Evolutionary conservation across 2,329 filamentous ascomycete species (phyloP), one percentile per base, ranked within the genome.

Genomic region (Elsinoe australis): DNA sequence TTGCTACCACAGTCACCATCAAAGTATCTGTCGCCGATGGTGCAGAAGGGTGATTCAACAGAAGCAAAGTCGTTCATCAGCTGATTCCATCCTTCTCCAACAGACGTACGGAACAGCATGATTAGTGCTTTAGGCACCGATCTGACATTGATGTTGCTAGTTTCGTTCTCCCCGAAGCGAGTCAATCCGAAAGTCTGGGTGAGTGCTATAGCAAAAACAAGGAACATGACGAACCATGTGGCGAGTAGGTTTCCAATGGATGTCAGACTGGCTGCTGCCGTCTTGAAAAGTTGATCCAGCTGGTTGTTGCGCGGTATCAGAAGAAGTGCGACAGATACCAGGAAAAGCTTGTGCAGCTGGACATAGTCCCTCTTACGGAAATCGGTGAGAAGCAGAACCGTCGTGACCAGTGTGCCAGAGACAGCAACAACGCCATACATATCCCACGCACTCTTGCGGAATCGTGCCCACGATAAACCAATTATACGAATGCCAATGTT

Each of bases 241-340:
- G 90, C 90, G 31, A 98, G 71, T 34, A 98, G 72, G 61, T 95
- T 98, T 50, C 84, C 79, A 56, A 98, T 98, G 14, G 86, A 82
- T 2, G 86, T 83, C 57, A 98, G 69, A 79, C 87, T 94, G 47
- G 90, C 92, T 8, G 92, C 92, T 0, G 90, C 94, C 1, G 94
- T 98, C 67, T 98, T 98, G 79, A 98, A 98, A 0, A 98, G 79
- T 64, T 98, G 92, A 62, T 98, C 94, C 17, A 98, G 76, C 42
- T 94, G 89, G 58, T 98, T 94, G 63, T 98, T 98, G 45, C 94
- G 80, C 1, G 92, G 92, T 52, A 98, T 98, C 26, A 98, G 76
- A 45, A 98, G 73, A 6, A 96, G 74, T 2, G 92, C 82, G 48
- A 96, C 84, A 6, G 87, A 83, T 15, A 96, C 92, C 24, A 98